Percentiles rank a stretch among this genome's conserved stretches.
Evolutionary conservation across 106 monocot species (phyloP).

Genomic region (Vanilla planifolia): DNA sequence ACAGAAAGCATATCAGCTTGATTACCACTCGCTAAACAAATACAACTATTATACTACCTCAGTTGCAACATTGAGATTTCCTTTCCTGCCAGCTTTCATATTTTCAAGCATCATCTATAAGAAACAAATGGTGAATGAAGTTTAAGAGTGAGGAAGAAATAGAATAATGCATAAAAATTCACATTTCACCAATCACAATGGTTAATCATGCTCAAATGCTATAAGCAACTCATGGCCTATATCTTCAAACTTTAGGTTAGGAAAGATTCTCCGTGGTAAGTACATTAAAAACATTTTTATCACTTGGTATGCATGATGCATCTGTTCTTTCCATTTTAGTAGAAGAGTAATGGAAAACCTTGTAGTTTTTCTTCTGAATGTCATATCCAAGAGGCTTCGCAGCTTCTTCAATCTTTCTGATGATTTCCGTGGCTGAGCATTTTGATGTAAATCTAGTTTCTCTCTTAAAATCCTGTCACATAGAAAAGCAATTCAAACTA

Average conservation of each 20-base stretch:
- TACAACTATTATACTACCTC: slow-evolving; percentile 3
- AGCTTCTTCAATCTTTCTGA: slow-evolving; percentile 84
- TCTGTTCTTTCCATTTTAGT: too few relatives aligned
- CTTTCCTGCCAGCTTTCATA: slow-evolving; percentile 75
- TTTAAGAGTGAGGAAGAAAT: too few relatives aligned
- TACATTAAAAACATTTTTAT: too few relatives aligned
- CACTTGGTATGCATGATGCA: too few relatives aligned
- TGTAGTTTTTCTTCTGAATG: slow-evolving; percentile 81
- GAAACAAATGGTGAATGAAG: neutral
- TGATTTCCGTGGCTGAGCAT: slow-evolving; percentile 71
- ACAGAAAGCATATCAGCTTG: neutral
- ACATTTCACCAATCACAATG: too few relatives aligned
- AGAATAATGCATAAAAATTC: too few relatives aligned
- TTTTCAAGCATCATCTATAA: slow-evolving; percentile 70
- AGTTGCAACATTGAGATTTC: slow-evolving; percentile 73
- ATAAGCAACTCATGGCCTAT: too few relatives aligned
- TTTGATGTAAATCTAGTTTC: slow-evolving; percentile 82
- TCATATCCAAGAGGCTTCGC: slow-evolving; percentile 84
- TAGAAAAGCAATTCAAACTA: neutral
- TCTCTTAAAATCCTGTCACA: slow-evolving; percentile 61
- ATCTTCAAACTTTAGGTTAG: too few relatives aligned
- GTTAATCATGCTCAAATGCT: too few relatives aligned
- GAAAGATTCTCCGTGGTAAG: too few relatives aligned
- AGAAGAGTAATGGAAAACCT: slow-evolving; percentile 24
- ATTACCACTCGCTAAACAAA: neutral